phyloP scores from a whole-genome alignment of 2,329 filamentous ascomycete species.

The Pezicula neosporulosa region DNA sequence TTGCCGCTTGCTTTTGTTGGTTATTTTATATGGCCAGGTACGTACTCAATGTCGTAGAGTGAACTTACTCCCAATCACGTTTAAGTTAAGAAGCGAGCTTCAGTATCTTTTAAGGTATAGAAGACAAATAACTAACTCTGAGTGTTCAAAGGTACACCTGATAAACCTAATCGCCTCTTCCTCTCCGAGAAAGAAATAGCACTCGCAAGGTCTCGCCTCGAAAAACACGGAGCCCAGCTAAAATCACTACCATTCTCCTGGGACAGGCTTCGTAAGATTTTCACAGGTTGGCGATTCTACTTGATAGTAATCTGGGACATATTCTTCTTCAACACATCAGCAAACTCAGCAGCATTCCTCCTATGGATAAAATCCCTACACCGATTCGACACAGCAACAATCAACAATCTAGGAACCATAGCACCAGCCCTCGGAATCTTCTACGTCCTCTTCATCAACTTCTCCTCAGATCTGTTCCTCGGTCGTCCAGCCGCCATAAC shows the following conservation, averaged over 20 bases:
- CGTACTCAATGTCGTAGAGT: too few species aligned
- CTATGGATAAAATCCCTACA: slow-evolving; percentile 46
- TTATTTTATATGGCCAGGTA: slow-evolving; percentile 11
- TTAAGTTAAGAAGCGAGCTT: too few species aligned
- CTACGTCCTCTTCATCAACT: slow-evolving; percentile 48
- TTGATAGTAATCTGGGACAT: slow-evolving; percentile 44
- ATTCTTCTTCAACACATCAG: slow-evolving; percentile 52
- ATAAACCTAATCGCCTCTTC: slow-evolving; percentile 39
- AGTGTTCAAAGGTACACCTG: not conserved
- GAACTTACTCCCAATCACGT: too few species aligned
- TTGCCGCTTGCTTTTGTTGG: slow-evolving; percentile 20
- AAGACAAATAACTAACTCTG: too few species aligned
- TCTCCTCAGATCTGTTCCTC: slow-evolving; percentile 47
- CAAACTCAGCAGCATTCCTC: slow-evolving; percentile 38
- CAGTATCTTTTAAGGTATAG: too few species aligned
- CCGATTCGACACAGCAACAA: not conserved
- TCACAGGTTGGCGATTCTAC: slow-evolving; percentile 43
- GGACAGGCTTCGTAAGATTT: slow-evolving; percentile 41
- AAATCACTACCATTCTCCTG: slow-evolving; percentile 43
- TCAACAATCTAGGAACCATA: slow-evolving; percentile 44
- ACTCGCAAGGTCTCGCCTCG: slow-evolving; percentile 40
- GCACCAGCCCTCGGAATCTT: slow-evolving; percentile 52
- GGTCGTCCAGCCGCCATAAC: slow-evolving; percentile 53
- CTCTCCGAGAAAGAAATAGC: slow-evolving; percentile 41
- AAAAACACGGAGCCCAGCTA: slow-evolving; percentile 46